Evolutionary conservation across 352 stramenopile species (phyloP).

Genomic region (Elongisporangium anandrum): DNA sequence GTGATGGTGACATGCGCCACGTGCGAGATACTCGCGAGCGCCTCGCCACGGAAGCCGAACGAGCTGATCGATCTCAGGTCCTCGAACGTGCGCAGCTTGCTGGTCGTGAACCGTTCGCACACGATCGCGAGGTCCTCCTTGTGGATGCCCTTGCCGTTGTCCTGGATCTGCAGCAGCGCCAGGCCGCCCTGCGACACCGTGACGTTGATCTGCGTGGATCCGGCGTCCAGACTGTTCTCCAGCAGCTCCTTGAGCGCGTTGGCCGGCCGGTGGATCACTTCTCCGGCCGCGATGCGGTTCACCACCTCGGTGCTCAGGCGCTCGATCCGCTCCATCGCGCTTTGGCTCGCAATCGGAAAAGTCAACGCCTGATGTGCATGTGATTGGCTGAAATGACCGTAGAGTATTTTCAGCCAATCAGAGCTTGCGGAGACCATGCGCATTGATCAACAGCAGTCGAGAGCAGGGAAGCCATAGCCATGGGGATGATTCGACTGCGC

Average conservation of each 20-base stretch:
- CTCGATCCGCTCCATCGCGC: slow-evolving; percentile 53
- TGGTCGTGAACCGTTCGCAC: slow-evolving; percentile 98
- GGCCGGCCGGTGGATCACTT: slow-evolving; percentile 94
- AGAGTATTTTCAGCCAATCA: slow-evolving; percentile 7
- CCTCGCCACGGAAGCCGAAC: slow-evolving; percentile 99
- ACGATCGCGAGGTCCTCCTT: slow-evolving; percentile 92
- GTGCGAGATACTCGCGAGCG: slow-evolving; percentile 95
- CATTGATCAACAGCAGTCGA: slow-evolving; percentile 10
- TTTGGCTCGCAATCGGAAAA: slow-evolving; percentile 8
- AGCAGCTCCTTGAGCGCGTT: slow-evolving; percentile 97
- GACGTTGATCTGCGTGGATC: slow-evolving; percentile 79
- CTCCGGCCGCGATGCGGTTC: slow-evolving; percentile 92
- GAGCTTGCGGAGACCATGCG: neutral
- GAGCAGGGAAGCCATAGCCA: neutral
- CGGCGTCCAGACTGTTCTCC: slow-evolving; percentile 98
- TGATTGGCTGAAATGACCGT: slow-evolving; percentile 25
- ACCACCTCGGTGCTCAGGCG: slow-evolving; percentile 90
- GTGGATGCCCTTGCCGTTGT: slow-evolving; percentile 93
- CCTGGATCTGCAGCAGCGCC: slow-evolving; percentile 93
- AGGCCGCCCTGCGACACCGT: slow-evolving; percentile 84
- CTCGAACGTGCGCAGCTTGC: slow-evolving; percentile 94
- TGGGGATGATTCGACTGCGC: slow-evolving; percentile 32
- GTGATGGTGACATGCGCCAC: slow-evolving; percentile 92
- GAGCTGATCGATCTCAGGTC: slow-evolving; percentile 93
- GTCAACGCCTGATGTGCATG: slow-evolving; percentile 7